A percentile compares a stretch with the other conserved stretches of the same genome.
Evolutionary conservation across 2,329 filamentous ascomycete genomes (phyloP).

Genomic region (Alternaria panax): DNA sequence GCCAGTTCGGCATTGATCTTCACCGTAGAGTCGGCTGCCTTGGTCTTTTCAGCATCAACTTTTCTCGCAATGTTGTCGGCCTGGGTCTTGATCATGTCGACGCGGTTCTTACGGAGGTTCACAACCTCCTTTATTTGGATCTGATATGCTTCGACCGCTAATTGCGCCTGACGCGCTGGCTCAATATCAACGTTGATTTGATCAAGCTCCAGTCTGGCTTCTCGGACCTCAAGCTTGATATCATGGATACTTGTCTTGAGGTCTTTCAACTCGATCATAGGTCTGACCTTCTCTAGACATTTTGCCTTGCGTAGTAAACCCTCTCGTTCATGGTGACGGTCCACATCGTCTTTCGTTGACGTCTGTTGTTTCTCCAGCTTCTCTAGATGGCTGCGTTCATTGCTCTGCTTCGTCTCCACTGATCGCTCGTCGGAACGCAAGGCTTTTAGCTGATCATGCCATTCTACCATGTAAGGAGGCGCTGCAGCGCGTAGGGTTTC

Average conservation of each 20-base stretch:
- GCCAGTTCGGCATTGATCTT: slow-evolving; percentile 51
- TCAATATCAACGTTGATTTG: slow-evolving; percentile 67
- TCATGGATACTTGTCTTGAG: slow-evolving; percentile 58
- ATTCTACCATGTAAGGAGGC: slow-evolving; percentile 77
- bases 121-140: slow-evolving; percentile 64
- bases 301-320: slow-evolving; percentile 68
- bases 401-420: slow-evolving; percentile 64
- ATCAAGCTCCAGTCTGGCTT: slow-evolving; percentile 64
- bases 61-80: slow-evolving; percentile 54
- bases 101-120: slow-evolving; percentile 60
- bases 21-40: slow-evolving; percentile 55
- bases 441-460: slow-evolving; percentile 77
- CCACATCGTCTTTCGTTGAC: slow-evolving; percentile 79
- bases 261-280: slow-evolving; percentile 70
- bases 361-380: slow-evolving; percentile 76
- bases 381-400: slow-evolving; percentile 68
- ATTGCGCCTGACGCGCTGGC: slow-evolving; percentile 74
- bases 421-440: slow-evolving; percentile 74
- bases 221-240: slow-evolving; percentile 64
- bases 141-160: slow-evolving; percentile 73
- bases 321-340: slow-evolving; percentile 78
- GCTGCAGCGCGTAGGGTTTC: slow-evolving; percentile 91
- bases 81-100: slow-evolving; percentile 63
- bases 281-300: slow-evolving; percentile 70
- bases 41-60: slow-evolving; percentile 45